Conservation (phyloP, 805 yeast species). For the Debaryomyces prosopidis region DNA sequence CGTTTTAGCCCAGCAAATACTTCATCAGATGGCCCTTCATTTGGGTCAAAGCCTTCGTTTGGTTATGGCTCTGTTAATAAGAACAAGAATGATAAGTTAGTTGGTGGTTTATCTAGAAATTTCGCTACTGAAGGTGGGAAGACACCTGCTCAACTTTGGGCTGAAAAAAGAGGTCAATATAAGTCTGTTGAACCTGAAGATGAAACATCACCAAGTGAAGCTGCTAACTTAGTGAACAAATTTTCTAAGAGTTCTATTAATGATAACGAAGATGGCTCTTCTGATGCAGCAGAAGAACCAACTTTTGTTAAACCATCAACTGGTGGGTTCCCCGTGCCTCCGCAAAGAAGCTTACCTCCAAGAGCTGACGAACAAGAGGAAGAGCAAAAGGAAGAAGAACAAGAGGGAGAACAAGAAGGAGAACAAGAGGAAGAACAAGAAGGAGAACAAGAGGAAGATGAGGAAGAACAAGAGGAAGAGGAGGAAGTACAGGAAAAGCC, state of each 20-base stretch:
- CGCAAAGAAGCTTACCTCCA: background rate
- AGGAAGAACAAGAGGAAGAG: background rate
- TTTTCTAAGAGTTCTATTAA: slow-evolving; percentile 11
- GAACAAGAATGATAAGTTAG: slow-evolving; percentile 44
- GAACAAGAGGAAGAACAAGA: slow-evolving; percentile 7
- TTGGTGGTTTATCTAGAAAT: slow-evolving; percentile 60
- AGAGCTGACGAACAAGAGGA: background rate
- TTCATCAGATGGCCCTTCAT: slow-evolving; percentile 19
- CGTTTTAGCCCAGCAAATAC: slow-evolving; percentile 43
- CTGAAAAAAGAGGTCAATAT: slow-evolving; percentile 78
- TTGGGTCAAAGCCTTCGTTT: slow-evolving; percentile 38
- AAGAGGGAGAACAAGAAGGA: slow-evolving; percentile 6
- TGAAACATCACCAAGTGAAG: slow-evolving; percentile 11
- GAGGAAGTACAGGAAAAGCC: slow-evolving; percentile 9
- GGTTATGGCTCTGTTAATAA: slow-evolving; percentile 24
- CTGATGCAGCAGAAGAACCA: slow-evolving; percentile 12
- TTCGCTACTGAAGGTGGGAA: slow-evolving; percentile 74
- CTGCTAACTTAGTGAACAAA: slow-evolving; percentile 16
- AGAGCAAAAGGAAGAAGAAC: slow-evolving; percentile 1
- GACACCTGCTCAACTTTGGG: slow-evolving; percentile 96
- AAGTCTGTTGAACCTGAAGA: slow-evolving; percentile 37
- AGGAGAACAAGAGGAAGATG: slow-evolving; percentile 4
- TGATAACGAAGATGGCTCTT: slow-evolving; percentile 15
- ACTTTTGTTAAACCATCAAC: slow-evolving; percentile 4
- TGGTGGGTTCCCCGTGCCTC: background rate